Evolutionary conservation across 495 filamentous ascomycete genomes (phyloP).

Genomic region (Xylaria palmicola): DNA sequence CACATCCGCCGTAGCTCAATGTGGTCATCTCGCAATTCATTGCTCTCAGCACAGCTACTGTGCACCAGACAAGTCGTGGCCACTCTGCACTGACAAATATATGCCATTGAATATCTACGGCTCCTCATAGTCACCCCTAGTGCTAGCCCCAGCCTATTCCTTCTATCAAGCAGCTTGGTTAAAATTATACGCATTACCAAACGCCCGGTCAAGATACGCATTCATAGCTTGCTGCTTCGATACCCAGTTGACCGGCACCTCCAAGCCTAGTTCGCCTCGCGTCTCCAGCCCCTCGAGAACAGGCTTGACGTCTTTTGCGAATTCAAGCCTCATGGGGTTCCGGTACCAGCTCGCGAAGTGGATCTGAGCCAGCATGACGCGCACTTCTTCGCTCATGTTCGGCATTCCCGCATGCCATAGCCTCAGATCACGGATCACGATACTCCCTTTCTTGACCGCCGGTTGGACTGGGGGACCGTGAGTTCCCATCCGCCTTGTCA

Average conservation of each 20-base stretch:
- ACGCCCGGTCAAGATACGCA: slow-evolving; percentile 45
- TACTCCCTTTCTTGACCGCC: slow-evolving; percentile 48
- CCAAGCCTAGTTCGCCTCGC: slow-evolving; percentile 30
- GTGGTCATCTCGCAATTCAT: too few species aligned
- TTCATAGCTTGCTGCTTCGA: slow-evolving; percentile 31
- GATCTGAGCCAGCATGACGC: slow-evolving; percentile 61
- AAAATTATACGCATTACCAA: slow-evolving; percentile 54
- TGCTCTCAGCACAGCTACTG: too few species aligned
- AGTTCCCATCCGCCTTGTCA: slow-evolving; percentile 39
- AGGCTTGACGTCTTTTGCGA: slow-evolving; percentile 43
- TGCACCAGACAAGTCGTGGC: too few species aligned
- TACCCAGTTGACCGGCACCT: slow-evolving; percentile 47
- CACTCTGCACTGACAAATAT: too few species aligned
- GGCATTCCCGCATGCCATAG: slow-evolving; percentile 64
- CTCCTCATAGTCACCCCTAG: too few species aligned
- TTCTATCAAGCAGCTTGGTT: slow-evolving; percentile 26
- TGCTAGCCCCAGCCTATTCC: not conserved
- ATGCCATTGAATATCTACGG: too few species aligned
- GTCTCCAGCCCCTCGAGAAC: slow-evolving; percentile 33
- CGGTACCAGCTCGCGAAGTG: slow-evolving; percentile 49
- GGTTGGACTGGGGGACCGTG: slow-evolving; percentile 49
- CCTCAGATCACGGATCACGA: slow-evolving; percentile 55
- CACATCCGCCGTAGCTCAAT: too few species aligned
- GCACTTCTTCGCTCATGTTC: slow-evolving; percentile 45
- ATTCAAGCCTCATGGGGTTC: slow-evolving; percentile 51